A percentile compares a stretch with the other conserved stretches of the same genome.
Conservation (phyloP, 2,329 filamentous ascomycete genomes). For the Verticillium nubilum region DNA sequence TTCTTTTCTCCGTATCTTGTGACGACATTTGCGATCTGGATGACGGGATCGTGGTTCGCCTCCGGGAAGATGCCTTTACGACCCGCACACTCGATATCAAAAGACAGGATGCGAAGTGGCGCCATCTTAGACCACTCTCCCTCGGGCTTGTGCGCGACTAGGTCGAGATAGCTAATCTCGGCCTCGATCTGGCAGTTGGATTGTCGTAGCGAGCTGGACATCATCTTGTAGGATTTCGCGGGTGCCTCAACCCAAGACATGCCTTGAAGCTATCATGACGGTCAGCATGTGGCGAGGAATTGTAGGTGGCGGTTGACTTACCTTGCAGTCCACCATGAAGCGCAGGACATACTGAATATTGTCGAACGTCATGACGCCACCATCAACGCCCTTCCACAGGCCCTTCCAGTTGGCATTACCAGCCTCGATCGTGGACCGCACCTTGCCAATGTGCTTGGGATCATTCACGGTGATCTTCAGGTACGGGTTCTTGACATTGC, state of each 20-base stretch:
- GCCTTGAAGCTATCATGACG: slow-evolving; percentile 60
- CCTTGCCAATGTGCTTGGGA: slow-evolving; percentile 72
- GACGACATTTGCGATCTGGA: slow-evolving; percentile 96
- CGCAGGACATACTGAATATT: slow-evolving; percentile 91
- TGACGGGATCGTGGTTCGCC: slow-evolving; percentile 84
- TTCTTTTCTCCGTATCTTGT: slow-evolving; percentile 93
- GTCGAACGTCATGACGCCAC: slow-evolving; percentile 85
- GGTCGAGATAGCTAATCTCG: slow-evolving; percentile 70
- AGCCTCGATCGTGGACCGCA: slow-evolving; percentile 70
- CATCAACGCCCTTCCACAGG: slow-evolving; percentile 68
- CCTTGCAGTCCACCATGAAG: slow-evolving; percentile 96
- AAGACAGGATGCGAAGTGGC: slow-evolving; percentile 84
- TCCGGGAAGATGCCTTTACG: slow-evolving; percentile 97
- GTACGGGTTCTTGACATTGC: slow-evolving; percentile 86
- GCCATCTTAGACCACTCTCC: slow-evolving; percentile 99
- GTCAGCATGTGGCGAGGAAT: slow-evolving; percentile 1
- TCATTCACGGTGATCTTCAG: slow-evolving; percentile 91
- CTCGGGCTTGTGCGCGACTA: slow-evolving; percentile 81
- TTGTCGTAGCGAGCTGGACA: slow-evolving; percentile 62
- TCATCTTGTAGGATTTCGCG: slow-evolving; percentile 64
- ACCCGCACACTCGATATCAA: slow-evolving; percentile 98
- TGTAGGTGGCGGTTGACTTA: slow-evolving; percentile 27
- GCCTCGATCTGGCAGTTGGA: slow-evolving; percentile 98
- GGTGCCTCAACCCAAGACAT: slow-evolving; percentile 98
- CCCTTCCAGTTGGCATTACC: slow-evolving; percentile 83